phyloP scores from a whole-genome alignment of 805 yeast species.

The Lipomyces oligophaga region DNA sequence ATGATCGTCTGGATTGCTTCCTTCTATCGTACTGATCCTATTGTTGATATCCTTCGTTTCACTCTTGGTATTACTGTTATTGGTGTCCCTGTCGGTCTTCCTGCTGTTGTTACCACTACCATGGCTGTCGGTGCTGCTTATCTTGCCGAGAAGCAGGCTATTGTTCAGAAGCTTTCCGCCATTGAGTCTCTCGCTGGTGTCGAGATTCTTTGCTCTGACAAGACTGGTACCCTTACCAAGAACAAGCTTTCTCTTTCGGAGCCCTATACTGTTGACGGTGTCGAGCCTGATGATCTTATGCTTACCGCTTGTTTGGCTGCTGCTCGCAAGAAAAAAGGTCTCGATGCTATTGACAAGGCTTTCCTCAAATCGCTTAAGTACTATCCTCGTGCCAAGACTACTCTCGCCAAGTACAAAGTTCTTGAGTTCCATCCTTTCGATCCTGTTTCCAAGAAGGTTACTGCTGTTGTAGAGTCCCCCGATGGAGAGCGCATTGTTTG shows the following conservation, averaged over 20 bases:
- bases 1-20: conserved; percentile 87
- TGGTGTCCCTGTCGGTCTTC: conserved; percentile 98
- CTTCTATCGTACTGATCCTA: conserved; percentile 87
- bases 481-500: conserved; percentile 91
- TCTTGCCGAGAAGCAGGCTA: conserved; percentile 94
- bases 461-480: conserved; percentile 92
- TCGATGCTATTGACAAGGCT: conserved; percentile 96
- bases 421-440: conserved; percentile 95
- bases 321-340: conserved; percentile 96
- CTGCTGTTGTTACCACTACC: conserved; percentile 97
- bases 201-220: conserved; percentile 95
- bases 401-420: conserved; percentile 90
- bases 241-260: conserved; percentile 93
- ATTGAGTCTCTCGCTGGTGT: conserved; percentile 97
- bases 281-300: conserved; percentile 92
- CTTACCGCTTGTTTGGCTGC: conserved; percentile 97
- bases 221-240: conserved; percentile 97
- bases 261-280: conserved; percentile 98
- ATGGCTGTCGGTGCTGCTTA: conserved; percentile 99
- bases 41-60: conserved; percentile 85
- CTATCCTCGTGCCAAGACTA: conserved; percentile 91
- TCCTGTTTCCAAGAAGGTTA: conserved; percentile 95
- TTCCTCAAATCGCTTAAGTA: conserved; percentile 82
- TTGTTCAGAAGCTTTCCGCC: conserved; percentile 94
- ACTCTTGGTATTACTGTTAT: conserved; percentile 92